Percentiles rank a stretch among this genome's conserved stretches.
Evolutionary conservation across 2,329 filamentous ascomycete genomes (phyloP).

Genomic region (Chrysoporthe deuterocubensis): DNA sequence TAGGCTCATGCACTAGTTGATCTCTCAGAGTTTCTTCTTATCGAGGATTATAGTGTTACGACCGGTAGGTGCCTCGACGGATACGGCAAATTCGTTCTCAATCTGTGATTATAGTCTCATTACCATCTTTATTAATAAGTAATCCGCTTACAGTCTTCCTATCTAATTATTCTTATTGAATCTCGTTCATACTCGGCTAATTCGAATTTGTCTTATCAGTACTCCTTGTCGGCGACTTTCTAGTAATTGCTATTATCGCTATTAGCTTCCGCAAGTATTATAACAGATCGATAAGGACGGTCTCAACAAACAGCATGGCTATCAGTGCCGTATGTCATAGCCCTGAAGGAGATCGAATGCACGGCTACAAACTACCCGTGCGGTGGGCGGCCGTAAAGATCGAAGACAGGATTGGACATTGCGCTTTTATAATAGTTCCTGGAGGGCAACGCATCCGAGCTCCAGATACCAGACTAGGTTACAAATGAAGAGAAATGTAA

Average conservation of each 20-base stretch:
- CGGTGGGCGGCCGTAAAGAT: slow-evolving; percentile 29
- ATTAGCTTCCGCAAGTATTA: slow-evolving; percentile 34
- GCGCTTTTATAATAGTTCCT: slow-evolving; percentile 13
- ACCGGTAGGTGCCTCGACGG: slow-evolving; percentile 30
- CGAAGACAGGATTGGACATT: slow-evolving; percentile 5
- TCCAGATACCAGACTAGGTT: neutral
- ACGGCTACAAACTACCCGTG: slow-evolving; percentile 35
- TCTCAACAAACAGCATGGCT: slow-evolving; percentile 38
- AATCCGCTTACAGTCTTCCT: neutral
- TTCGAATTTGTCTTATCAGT: neutral
- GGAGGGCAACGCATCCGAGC: neutral
- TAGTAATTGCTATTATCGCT: slow-evolving; percentile 18
- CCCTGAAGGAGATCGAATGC: slow-evolving; percentile 30
- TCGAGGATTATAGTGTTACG: slow-evolving; percentile 40
- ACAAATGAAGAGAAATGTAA: neutral
- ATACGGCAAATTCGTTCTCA: slow-evolving; percentile 37
- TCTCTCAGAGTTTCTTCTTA: slow-evolving; percentile 52
- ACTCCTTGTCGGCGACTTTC: slow-evolving; percentile 37
- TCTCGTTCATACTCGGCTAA: neutral
- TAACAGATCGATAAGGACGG: slow-evolving; percentile 39
- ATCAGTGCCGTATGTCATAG: slow-evolving; percentile 39
- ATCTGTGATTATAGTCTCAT: slow-evolving; percentile 38
- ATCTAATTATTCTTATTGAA: neutral
- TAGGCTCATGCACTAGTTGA: slow-evolving; percentile 51
- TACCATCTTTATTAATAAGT: slow-evolving; percentile 32